A percentile compares a stretch with the other conserved stretches of the same genome.
These are phyloP conservation scores for Trichoderma oligosporum DNA, from an alignment of 2,329 filamentous ascomycete genomes.

Conservation along the genomic window DNA sequence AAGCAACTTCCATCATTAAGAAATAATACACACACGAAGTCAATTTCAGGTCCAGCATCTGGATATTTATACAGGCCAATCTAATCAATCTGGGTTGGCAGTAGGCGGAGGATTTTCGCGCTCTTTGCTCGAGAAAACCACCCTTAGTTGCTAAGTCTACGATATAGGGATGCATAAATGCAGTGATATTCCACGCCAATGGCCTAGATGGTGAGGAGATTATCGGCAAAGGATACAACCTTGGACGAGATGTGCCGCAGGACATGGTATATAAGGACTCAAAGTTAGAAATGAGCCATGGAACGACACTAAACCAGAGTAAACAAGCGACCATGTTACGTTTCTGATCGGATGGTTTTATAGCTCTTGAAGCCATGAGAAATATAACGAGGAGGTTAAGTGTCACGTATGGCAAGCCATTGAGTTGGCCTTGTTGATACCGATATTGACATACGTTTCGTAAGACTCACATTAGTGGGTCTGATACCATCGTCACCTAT, in stretches of 20 bases:
- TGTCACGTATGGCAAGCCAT: constrained; percentile 59
- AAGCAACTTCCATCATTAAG: constrained; percentile 44
- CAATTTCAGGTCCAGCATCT: constrained; percentile 54
- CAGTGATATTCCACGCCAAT: constrained; percentile 34
- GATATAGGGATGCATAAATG: constrained; percentile 39
- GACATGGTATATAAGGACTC: constrained; percentile 57
- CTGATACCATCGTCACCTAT: too few species aligned
- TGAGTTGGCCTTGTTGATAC: constrained; percentile 59
- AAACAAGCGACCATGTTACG: constrained; percentile 56
- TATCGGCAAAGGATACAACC: constrained; percentile 46
- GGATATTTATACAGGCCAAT: constrained; percentile 59
- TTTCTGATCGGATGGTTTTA: constrained; percentile 63
- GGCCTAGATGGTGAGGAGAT: constrained; percentile 21
- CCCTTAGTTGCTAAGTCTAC: constrained; percentile 55
- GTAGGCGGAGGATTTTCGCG: constrained; percentile 55
- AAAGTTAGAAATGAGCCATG: constrained; percentile 37
- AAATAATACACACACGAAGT: constrained; percentile 36
- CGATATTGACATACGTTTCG: too few species aligned
- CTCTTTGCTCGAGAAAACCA: constrained; percentile 58
- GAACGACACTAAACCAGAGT: constrained; percentile 46
- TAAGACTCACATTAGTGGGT: too few species aligned
- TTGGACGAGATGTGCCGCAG: constrained; percentile 54
- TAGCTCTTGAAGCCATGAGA: constrained; percentile 51
- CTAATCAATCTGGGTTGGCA: constrained; percentile 55
- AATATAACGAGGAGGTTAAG: constrained; percentile 52